Evolutionary conservation across 2,329 filamentous ascomycete genomes (phyloP), one percentile per base, ranked within the genome.

Genomic region (Penicillium sp.): DNA sequence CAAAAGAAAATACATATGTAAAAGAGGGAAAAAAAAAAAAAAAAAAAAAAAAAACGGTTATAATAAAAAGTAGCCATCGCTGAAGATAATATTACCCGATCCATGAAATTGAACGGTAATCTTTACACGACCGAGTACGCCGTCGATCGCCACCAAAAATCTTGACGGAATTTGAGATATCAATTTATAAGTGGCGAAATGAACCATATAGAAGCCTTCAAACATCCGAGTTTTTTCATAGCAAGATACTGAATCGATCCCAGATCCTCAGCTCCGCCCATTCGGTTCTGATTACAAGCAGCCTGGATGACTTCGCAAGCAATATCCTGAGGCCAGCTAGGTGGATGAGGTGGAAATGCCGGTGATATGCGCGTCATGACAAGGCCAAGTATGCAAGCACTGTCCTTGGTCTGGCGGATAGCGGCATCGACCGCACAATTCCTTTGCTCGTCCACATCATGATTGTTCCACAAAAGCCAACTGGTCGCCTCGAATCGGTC

Each of bases 111-210:
- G 21, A 52, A 45, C n/a, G n/a, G n/a, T n/a, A 55, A 52, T 35
- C 9, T 13, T 13, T 13, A 35, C 31, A 16, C 14, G 43, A 49
- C 54, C 52, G 59, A 54, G 29, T 49, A 31, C 21, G 37, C 47
- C 33, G 39, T 46, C 26, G 55, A 60, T 65, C 55, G 62, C 63
- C 63, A 63, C 58, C 42, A 45, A 37, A 44, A 16, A 22, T 44
- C 47, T 52, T 50, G 46, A 56, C 46, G 43, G 22, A 48, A 44
- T 48, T 53, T 35, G 51, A 45, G 49, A 60, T 63, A 63, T 64
- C 57, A 54, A 58, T 56, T 60, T 57, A 49, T 47, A 45, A 47
- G 63, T 65, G 63, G 59, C 61, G 16, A 61, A 52, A 37, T 26
- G 51, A 35, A 51, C 31, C 11, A 22, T 42, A 21, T 42, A 29